Percentiles rank a stretch among this genome's conserved stretches.
Evolutionary conservation across 2,329 filamentous ascomycete genomes (phyloP).

Genomic region (Sarocladiaceae sp.): DNA sequence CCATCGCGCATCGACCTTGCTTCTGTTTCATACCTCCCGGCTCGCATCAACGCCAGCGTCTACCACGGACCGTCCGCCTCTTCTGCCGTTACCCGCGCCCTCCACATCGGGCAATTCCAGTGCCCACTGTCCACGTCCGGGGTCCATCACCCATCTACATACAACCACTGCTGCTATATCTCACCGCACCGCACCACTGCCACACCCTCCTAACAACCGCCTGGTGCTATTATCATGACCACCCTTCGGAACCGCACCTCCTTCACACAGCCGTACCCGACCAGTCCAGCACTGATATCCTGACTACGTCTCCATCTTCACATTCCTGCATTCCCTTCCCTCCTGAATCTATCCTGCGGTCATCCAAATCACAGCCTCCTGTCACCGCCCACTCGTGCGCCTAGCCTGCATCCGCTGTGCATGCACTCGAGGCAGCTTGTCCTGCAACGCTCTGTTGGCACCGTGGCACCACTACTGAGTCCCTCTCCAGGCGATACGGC

Average conservation of each 20-base stretch:
- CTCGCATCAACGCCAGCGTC: background rate
- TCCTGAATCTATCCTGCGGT: background rate
- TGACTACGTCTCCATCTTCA: constrained; percentile 1
- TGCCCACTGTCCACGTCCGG: constrained; percentile 4
- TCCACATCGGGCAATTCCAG: constrained; percentile 8
- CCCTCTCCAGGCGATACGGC: constrained; percentile 9
- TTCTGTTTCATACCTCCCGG: background rate
- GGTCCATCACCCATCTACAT: constrained; percentile 8
- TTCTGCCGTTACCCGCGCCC: background rate
- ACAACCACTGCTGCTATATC: no score
- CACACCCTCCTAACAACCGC: constrained; percentile 6
- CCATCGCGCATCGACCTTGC: background rate
- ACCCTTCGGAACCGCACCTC: background rate
- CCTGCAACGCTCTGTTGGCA: constrained; percentile 26
- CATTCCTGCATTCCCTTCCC: background rate
- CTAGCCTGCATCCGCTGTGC: constrained; percentile 3
- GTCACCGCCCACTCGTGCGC: background rate
- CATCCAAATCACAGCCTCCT: background rate
- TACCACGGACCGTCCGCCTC: background rate
- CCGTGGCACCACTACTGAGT: constrained; percentile 5
- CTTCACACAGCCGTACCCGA: constrained; percentile 3
- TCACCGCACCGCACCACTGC: constrained; percentile 6
- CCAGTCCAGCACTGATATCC: constrained; percentile 6
- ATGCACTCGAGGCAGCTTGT: constrained; percentile 14
- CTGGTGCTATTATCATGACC: constrained; percentile 9